phyloP scores from a whole-genome alignment of 2,329 filamentous ascomycete genomes.

The Talaromyces atroroseus region DNA sequence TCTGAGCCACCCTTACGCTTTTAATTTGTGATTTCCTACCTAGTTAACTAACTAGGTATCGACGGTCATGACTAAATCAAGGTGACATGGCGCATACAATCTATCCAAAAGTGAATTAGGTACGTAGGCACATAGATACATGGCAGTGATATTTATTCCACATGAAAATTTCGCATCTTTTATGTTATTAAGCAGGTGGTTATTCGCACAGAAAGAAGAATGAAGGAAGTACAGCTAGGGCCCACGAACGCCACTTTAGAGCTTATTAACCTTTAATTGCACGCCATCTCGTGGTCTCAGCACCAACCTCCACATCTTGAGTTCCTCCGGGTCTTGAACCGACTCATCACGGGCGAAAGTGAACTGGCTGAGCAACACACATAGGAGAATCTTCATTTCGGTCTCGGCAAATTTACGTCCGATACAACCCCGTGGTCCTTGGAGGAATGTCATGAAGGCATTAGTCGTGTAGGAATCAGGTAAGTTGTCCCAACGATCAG shows the following conservation, averaged over 20 bases:
- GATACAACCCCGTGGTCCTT: conserved; percentile 29
- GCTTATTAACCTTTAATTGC: conserved; percentile 30
- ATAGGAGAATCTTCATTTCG: conserved; percentile 32
- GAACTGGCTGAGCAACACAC: conserved; percentile 31
- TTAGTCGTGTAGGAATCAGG: conserved; percentile 34
- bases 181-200: neutral
- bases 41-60: too few species aligned
- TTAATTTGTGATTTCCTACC: too few species aligned
- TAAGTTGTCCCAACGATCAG: conserved; percentile 39
- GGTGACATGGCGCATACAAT: too few species aligned
- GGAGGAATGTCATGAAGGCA: conserved; percentile 30
- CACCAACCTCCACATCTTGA: conserved; percentile 48
- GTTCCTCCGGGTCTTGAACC: conserved; percentile 39
- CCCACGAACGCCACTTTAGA: neutral
- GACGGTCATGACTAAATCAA: too few species aligned
- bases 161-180: neutral
- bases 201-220: neutral
- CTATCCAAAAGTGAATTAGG: neutral
- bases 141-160: neutral
- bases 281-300: conserved; percentile 42
- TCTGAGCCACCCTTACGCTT: too few species aligned
- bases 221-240: neutral
- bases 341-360: conserved; percentile 31
- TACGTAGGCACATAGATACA: neutral
- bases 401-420: conserved; percentile 32